Base-by-base conservation (phyloP, 371 early-diverging fungal species). In the Encephalitozoon romaleae region DNA sequence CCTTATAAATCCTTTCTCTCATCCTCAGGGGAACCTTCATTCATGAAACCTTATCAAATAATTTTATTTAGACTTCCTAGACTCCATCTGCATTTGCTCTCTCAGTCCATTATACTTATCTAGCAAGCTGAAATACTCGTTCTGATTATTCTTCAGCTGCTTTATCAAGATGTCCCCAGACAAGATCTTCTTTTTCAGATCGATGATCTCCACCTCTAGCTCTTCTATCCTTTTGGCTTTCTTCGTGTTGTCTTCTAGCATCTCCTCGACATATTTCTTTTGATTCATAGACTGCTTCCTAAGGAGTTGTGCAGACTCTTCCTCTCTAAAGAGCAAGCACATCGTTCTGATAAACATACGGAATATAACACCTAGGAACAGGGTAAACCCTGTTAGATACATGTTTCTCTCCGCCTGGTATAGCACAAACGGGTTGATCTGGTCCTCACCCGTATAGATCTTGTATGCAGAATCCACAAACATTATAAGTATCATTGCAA, bases 371-470 rank as follows among this genome's bases (percentile, higher is more conserved):
- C n/a, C 55, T 9, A 73, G 39, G 65, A 77, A 80, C 28, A 80
- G 43, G 9, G 74, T 75, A 67, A 80, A 77, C 1, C 73, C 81
- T 12, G 69, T 69, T 18, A 80, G 42, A 67, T 80, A 80, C 26
- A 74, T 18, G 53, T 80, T 80, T 49, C 78, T 42, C 34, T 78
- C 67, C 54, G 78, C 59, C 18, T 78, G 78, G 69, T 73, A 78
- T 12, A 49, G 45, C 9, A 78, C 34, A 12, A 73, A 18, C 21
- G 59, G 53, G 38, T 52, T 74, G 25, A n/a, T 28, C 5, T 34
- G n/a, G 28, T 72, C 38, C 34, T 49, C 41, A 5, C 47, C 26
- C 21, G 64, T 70, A 23, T 54, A 49, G 0, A 71, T 30, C 38
- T 70, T 79, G 42, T 70, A 75, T 12, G 66, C 26, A 0, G 72